Percentiles rank a stretch among this genome's conserved stretches.
Evolutionary conservation across 2,329 filamentous ascomycete genomes (phyloP).

Genomic region (Trichoderma harzianum): DNA sequence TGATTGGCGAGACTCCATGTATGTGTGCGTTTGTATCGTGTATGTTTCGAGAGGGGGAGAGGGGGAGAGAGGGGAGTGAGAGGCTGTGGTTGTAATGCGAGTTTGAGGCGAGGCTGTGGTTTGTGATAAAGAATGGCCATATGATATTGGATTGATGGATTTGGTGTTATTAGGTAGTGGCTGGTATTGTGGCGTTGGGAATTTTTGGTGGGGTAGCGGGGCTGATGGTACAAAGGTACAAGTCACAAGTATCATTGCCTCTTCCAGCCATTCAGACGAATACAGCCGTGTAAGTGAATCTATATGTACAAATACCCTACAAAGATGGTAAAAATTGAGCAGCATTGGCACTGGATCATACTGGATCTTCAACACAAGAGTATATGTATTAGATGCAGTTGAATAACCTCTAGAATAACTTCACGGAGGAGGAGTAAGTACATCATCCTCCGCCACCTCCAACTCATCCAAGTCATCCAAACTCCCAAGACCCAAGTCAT

Average conservation of each 20-base stretch:
- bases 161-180: neutral
- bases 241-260: neutral
- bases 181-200: neutral
- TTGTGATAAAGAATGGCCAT: neutral
- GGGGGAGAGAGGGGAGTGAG: neutral
- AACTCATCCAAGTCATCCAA: neutral
- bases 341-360: neutral
- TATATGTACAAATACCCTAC: neutral
- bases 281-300: neutral
- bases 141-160: neutral
- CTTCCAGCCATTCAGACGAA: neutral
- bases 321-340: neutral
- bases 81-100: neutral
- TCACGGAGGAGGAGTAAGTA: neutral
- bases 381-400: neutral
- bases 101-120: neutral
- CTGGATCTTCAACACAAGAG: rapidly evolving
- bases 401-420: neutral
- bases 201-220: neutral
- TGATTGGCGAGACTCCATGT: conserved; percentile 6
- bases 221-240: neutral
- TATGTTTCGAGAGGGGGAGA: neutral
- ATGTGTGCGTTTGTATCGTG: neutral
- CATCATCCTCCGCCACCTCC: neutral
- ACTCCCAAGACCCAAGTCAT: neutral